A percentile compares a stretch with the other conserved stretches of the same genome.
Conservation (phyloP, 78 protist genomes). For the Dictyostelium purpureum region DNA sequence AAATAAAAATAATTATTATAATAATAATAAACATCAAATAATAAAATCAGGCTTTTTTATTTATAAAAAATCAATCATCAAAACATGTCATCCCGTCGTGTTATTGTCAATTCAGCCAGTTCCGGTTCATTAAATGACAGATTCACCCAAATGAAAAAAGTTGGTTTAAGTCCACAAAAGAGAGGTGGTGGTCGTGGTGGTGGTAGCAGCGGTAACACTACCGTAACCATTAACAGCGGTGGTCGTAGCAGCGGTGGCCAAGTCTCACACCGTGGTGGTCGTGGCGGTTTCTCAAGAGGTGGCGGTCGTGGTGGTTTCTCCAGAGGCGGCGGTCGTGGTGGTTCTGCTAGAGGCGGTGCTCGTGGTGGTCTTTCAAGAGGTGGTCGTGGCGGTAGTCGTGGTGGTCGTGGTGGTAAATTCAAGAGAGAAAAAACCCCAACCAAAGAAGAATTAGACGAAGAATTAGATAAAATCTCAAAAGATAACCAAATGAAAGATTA, state of each 20-base stretch:
- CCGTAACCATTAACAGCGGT: slow-evolving; percentile 20
- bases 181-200: slow-evolving; percentile 12
- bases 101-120: slow-evolving; percentile 1
- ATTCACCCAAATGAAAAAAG: slow-evolving; percentile 64
- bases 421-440: slow-evolving; percentile 67
- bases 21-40: too few relatives aligned
- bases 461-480: slow-evolving; percentile 22
- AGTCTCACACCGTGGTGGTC: slow-evolving; percentile 4
- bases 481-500: slow-evolving; percentile 28
- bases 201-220: background rate
- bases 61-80: too few relatives aligned
- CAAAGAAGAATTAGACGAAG: slow-evolving; percentile 53
- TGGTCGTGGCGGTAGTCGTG: slow-evolving; percentile 43
- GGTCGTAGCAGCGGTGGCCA: background rate
- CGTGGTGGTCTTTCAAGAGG: slow-evolving; percentile 17
- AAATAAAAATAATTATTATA: too few relatives aligned
- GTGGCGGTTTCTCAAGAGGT: background rate
- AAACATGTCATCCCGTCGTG: slow-evolving; percentile 6
- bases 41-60: too few relatives aligned
- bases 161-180: background rate
- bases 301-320: slow-evolving; percentile 48
- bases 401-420: slow-evolving; percentile 22
- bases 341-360: slow-evolving; percentile 20
- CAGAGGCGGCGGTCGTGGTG: slow-evolving; percentile 16
- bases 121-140: slow-evolving; percentile 47